Conservation (phyloP, 208 protist genomes). For the Zelonia costaricensis region DNA sequence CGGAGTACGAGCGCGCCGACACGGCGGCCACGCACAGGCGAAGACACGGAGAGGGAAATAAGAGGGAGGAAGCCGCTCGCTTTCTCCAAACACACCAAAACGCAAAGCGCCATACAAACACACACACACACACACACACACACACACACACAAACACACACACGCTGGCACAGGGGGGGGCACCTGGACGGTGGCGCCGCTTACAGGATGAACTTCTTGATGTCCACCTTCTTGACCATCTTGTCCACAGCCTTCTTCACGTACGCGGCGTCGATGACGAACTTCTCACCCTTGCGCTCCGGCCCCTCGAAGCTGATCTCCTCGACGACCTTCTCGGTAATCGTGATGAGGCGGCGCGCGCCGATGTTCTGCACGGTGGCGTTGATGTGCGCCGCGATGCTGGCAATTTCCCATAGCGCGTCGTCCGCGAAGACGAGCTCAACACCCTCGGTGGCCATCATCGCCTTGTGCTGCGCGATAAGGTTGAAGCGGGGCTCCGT, state of each 20-base stretch:
- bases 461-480: constrained; percentile 93
- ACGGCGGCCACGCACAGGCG: too few relatives aligned
- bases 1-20: too few relatives aligned
- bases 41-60: too few relatives aligned
- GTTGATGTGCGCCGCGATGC: constrained; percentile 96
- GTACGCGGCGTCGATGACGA: constrained; percentile 89
- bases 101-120: background rate
- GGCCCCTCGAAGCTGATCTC: constrained; percentile 95
- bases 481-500: constrained; percentile 98
- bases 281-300: constrained; percentile 80
- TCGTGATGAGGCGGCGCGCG: constrained; percentile 96
- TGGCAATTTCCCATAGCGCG: constrained; percentile 94
- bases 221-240: constrained; percentile 93
- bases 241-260: constrained; percentile 88
- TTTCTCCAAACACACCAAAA: too few relatives aligned
- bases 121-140: constrained; percentile 2
- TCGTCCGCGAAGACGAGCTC: constrained; percentile 95
- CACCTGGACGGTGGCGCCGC: background rate
- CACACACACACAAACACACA: background rate
- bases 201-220: constrained; percentile 93
- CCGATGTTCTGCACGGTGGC: constrained; percentile 98
- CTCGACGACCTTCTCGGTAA: constrained; percentile 97
- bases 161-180: too few relatives aligned
- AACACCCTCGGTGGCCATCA: constrained; percentile 97
- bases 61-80: too few relatives aligned